These are phyloP conservation scores for Sarocladium oryzae DNA, from an alignment of 2,329 filamentous ascomycete species.

Conservation along the genomic window DNA sequence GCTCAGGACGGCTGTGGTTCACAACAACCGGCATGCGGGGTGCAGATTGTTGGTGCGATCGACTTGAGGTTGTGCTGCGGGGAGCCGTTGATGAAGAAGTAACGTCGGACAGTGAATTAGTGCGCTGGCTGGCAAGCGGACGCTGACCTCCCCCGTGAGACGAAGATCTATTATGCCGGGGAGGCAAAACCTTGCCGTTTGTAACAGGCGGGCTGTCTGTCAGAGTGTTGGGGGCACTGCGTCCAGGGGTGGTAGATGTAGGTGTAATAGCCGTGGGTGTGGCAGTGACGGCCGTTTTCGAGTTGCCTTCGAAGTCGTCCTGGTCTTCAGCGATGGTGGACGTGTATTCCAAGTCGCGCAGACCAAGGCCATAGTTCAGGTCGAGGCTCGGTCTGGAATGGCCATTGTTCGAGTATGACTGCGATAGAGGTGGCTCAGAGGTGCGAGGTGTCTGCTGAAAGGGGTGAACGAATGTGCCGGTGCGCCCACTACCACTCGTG, in stretches of 20 bases:
- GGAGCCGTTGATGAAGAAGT: conserved; percentile 20
- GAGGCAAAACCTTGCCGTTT: not conserved
- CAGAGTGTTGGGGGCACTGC: not conserved
- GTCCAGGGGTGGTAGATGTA: not conserved
- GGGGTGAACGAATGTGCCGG: conserved; percentile 52
- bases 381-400: conserved; percentile 37
- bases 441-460: conserved; percentile 59
- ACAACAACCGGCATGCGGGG: conserved; percentile 10
- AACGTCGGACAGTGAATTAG: conserved; percentile 27
- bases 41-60: conserved; percentile 15
- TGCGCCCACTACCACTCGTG: conserved; percentile 45
- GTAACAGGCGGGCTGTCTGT: not conserved
- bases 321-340: conserved; percentile 50
- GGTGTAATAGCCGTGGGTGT: conserved; percentile 6
- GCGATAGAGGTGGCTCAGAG: conserved; percentile 46
- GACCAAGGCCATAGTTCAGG: conserved; percentile 28
- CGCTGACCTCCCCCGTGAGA: conserved; percentile 6
- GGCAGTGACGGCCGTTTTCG: conserved; percentile 13
- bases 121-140: conserved; percentile 24
- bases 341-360: conserved; percentile 41
- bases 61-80: conserved; percentile 8
- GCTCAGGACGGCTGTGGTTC: conserved; percentile 40
- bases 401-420: conserved; percentile 49
- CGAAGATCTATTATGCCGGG: not conserved
- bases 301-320: conserved; percentile 29